A percentile compares a stretch with the other conserved stretches of the same genome.
phyloP scores from a whole-genome alignment of 306 rosid species.

The Lagenaria siceraria region DNA sequence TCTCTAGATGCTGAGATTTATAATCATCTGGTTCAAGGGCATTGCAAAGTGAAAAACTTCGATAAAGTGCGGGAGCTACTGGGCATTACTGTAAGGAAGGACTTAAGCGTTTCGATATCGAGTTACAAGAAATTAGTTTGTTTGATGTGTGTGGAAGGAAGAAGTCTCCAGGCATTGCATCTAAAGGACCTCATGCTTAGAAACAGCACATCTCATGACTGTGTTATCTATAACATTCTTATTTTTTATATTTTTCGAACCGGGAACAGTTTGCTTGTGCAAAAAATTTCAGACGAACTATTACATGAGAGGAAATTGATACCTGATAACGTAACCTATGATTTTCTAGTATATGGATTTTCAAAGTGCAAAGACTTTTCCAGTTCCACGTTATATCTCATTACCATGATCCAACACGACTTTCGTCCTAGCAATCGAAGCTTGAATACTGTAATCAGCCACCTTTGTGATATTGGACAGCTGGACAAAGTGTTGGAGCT shows the following conservation, averaged over 20 bases:
- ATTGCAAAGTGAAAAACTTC: constrained; percentile 32
- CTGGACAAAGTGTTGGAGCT: constrained; percentile 49
- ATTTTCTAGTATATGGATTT: constrained; percentile 67
- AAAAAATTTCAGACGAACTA: constrained; percentile 30
- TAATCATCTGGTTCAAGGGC: constrained; percentile 47
- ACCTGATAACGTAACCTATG: constrained; percentile 46
- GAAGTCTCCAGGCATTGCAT: constrained; percentile 27
- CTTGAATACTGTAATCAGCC: constrained; percentile 43
- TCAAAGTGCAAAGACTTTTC: constrained; percentile 39
- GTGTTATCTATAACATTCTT: constrained; percentile 52
- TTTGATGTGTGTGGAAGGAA: constrained; percentile 40
- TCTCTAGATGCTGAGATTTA: constrained; percentile 36
- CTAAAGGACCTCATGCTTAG: constrained; percentile 53
- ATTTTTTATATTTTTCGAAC: constrained; percentile 46
- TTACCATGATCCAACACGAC: constrained; percentile 50
- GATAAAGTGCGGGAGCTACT: constrained; percentile 52
- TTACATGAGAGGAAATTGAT: constrained; percentile 39
- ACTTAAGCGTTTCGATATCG: constrained; percentile 30
- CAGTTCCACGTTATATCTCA: constrained; percentile 34
- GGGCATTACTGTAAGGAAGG: constrained; percentile 38
- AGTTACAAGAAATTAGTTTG: constrained; percentile 42
- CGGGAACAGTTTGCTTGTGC: constrained; percentile 32
- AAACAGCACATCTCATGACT: constrained; percentile 23
- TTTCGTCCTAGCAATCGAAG: constrained; percentile 50
- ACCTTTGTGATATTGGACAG: constrained; percentile 43